These are phyloP conservation scores for Xylaria sp. DNA, from an alignment of 2,329 filamentous ascomycete genomes.

Conservation along the genomic window DNA sequence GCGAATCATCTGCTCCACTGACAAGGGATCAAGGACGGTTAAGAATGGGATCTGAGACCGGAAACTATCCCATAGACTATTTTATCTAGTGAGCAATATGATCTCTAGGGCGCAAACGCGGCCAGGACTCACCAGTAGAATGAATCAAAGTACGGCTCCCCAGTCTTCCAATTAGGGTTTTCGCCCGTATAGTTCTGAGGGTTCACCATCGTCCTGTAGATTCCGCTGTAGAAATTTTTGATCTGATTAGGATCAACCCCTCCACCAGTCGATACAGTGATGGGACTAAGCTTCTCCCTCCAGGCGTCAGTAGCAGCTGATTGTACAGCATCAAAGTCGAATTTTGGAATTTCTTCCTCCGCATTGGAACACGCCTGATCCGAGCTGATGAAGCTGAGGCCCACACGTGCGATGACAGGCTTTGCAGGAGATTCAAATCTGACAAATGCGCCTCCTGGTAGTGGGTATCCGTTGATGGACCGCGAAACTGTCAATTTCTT, in stretches of 20 bases:
- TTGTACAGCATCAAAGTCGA: conserved; percentile 63
- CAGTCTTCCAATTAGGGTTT: conserved; percentile 69
- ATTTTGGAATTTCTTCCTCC: conserved; percentile 71
- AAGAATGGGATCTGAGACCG: conserved; percentile 72
- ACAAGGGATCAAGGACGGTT: conserved; percentile 68
- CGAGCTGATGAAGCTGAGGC: conserved; percentile 71
- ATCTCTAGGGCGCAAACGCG: background rate
- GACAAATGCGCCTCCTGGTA: conserved; percentile 68
- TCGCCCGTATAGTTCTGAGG: conserved; percentile 78
- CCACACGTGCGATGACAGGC: conserved; percentile 68
- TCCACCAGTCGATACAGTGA: conserved; percentile 57
- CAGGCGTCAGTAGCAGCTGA: conserved; percentile 61
- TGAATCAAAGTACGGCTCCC: conserved; percentile 75
- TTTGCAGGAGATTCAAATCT: conserved; percentile 59
- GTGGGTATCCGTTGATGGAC: conserved; percentile 57
- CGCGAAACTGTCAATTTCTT: conserved; percentile 55
- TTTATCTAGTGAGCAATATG: conserved; percentile 4
- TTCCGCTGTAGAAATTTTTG: conserved; percentile 71
- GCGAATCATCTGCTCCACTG: conserved; percentile 70
- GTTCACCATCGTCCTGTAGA: conserved; percentile 75
- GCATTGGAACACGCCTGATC: conserved; percentile 71
- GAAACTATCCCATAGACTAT: conserved; percentile 71
- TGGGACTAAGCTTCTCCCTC: conserved; percentile 64
- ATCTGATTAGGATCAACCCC: conserved; percentile 61
- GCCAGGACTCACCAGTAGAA: conserved; percentile 67